phyloP scores from a whole-genome alignment of 2,329 filamentous ascomycete genomes.

The Diaporthe destruens region DNA sequence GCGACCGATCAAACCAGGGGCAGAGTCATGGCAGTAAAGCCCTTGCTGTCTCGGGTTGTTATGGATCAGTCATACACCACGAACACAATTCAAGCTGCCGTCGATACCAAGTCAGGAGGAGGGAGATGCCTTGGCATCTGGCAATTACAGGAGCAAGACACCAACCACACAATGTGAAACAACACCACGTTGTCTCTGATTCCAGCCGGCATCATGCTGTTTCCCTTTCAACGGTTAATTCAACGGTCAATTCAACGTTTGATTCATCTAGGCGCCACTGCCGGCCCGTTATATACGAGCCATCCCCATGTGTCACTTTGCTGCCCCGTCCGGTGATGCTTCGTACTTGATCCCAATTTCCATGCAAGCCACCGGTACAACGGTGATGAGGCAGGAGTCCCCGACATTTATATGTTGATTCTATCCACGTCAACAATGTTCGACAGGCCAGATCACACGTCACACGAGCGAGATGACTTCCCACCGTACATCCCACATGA shows the following conservation, averaged over 20 bases:
- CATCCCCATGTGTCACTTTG: not conserved
- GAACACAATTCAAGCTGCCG: not conserved
- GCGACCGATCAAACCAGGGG: not conserved
- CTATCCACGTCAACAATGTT: not conserved
- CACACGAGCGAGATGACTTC: slow-evolving; percentile 8
- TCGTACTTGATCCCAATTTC: not conserved
- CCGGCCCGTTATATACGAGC: not conserved
- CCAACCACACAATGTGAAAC: slow-evolving; percentile 1
- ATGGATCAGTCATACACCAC: not conserved
- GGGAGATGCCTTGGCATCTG: not conserved
- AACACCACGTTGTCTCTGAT: slow-evolving; percentile 16
- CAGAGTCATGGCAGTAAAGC: not conserved
- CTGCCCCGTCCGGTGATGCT: not conserved
- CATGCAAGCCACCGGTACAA: not conserved
- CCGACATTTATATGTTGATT: not conserved
- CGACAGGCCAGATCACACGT: not conserved
- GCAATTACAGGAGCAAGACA: not conserved
- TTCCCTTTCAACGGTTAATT: not conserved
- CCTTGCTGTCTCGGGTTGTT: not conserved
- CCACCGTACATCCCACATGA: slow-evolving; percentile 23
- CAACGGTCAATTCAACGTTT: not conserved
- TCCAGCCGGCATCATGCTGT: not conserved
- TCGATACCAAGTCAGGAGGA: too few relatives aligned
- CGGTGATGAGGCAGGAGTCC: not conserved
- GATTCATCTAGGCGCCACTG: not conserved